These are phyloP conservation scores for Talaromyces albobiverticillius DNA, from an alignment of 2,329 filamentous ascomycete genomes.

Conservation along the genomic window DNA sequence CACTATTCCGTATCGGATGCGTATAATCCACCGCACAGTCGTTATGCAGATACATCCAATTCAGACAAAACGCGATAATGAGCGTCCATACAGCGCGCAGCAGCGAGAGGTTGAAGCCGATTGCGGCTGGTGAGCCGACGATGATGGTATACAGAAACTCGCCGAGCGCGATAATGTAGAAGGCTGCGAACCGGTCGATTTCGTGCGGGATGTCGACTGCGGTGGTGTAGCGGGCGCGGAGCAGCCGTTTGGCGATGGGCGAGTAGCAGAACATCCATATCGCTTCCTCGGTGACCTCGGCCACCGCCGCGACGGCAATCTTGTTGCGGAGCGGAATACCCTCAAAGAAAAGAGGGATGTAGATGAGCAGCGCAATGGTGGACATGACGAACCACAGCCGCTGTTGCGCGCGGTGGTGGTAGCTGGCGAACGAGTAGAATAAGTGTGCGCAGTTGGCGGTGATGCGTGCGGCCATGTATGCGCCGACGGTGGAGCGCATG, in stretches of 20 bases:
- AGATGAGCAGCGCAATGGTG: slow-evolving; percentile 40
- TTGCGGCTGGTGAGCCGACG: slow-evolving; percentile 46
- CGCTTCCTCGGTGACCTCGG: slow-evolving; percentile 42
- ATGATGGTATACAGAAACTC: slow-evolving; percentile 51
- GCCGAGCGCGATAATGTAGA: slow-evolving; percentile 53
- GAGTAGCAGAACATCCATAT: slow-evolving; percentile 47
- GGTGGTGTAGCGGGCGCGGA: slow-evolving; percentile 46
- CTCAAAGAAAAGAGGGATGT: slow-evolving; percentile 46
- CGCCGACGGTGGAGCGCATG: slow-evolving; percentile 46
- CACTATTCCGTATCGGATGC: slow-evolving; percentile 47
- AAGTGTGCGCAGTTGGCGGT: slow-evolving; percentile 39
- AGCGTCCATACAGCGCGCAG: slow-evolving; percentile 49
- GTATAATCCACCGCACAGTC: slow-evolving; percentile 45
- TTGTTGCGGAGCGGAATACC: slow-evolving; percentile 41
- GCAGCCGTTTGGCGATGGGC: slow-evolving; percentile 43
- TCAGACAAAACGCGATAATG: slow-evolving; percentile 50
- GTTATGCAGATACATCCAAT: slow-evolving; percentile 51
- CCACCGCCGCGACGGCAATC: slow-evolving; percentile 42
- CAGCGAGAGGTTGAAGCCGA: slow-evolving; percentile 44
- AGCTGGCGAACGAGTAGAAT: slow-evolving; percentile 46
- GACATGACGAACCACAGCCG: slow-evolving; percentile 45
- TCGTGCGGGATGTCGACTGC: slow-evolving; percentile 52
- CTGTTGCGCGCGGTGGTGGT: slow-evolving; percentile 48
- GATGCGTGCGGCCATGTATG: slow-evolving; percentile 47
- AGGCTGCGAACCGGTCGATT: slow-evolving; percentile 50